Evolutionary conservation across 306 rosid species (phyloP).

Genomic region (Carpinus fangiana): DNA sequence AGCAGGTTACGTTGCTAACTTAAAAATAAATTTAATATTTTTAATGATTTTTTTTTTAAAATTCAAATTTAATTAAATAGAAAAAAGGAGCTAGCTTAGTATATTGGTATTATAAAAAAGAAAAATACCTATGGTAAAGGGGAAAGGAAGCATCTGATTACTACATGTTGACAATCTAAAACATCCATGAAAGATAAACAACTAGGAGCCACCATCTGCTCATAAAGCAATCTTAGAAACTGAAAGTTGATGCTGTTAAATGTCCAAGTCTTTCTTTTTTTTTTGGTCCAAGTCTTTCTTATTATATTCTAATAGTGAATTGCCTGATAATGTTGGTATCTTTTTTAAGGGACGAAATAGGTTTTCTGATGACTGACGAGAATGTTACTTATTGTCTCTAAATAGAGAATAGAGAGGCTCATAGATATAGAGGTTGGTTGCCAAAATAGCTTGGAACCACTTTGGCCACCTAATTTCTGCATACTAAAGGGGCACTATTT

Average conservation of each 20-base stretch:
- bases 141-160: not conserved
- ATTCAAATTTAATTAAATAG: not conserved
- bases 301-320: not conserved
- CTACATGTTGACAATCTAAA: not conserved
- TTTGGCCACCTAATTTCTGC: not conserved
- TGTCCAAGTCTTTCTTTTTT: not conserved
- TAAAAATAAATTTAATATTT: too few relatives aligned
- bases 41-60: not conserved
- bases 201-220: not conserved
- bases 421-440: not conserved
- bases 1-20: too few relatives aligned
- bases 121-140: not conserved
- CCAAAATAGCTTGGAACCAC: not conserved
- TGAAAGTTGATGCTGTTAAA: not conserved
- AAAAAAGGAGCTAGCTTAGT: not conserved
- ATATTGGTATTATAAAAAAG: not conserved
- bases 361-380: not conserved
- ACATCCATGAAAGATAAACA: not conserved
- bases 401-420: not conserved
- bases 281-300: not conserved
- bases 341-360: not conserved
- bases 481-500: not conserved
- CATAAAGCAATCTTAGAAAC: constrained; percentile 1
- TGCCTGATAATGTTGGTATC: not conserved
- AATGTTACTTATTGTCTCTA: not conserved